These are phyloP conservation scores for Trapa bicornis DNA, from an alignment of 345 rosid genomes.

Conservation along the genomic window DNA sequence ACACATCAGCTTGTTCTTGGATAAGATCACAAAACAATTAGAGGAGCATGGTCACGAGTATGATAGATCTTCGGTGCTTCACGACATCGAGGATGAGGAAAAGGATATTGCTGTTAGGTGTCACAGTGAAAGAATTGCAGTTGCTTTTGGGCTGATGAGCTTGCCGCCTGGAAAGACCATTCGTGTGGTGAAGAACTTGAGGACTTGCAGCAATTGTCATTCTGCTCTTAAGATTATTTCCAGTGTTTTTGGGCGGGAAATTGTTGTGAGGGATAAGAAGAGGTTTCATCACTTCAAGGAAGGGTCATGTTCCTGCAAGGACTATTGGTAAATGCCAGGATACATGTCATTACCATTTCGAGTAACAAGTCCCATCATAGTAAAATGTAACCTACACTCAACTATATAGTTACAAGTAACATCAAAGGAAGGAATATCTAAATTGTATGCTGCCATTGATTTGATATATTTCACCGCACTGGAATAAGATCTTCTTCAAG, in stretches of 20 bases:
- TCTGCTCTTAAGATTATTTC: constrained; percentile 10
- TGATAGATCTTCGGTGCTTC: constrained; percentile 5
- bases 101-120: constrained; percentile 7
- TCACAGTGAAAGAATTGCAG: constrained; percentile 9
- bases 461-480: background rate
- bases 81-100: constrained; percentile 11
- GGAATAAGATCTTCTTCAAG: background rate
- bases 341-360: background rate
- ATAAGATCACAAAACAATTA: constrained; percentile 4
- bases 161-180: constrained; percentile 7
- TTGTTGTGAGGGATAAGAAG: constrained; percentile 9
- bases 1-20: constrained; percentile 3
- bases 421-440: background rate
- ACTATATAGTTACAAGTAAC: constrained; percentile 2
- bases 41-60: constrained; percentile 8
- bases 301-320: constrained; percentile 8
- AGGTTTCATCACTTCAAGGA: constrained; percentile 12
- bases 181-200: constrained; percentile 9
- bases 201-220: constrained; percentile 9
- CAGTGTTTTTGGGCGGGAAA: constrained; percentile 5
- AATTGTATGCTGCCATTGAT: background rate
- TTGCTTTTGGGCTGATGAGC: constrained; percentile 12
- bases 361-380: background rate
- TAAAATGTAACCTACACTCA: background rate
- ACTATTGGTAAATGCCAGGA: constrained; percentile 6